phyloP scores from a whole-genome alignment of 345 rosid genomes.

The Melastoma malabathricum region DNA sequence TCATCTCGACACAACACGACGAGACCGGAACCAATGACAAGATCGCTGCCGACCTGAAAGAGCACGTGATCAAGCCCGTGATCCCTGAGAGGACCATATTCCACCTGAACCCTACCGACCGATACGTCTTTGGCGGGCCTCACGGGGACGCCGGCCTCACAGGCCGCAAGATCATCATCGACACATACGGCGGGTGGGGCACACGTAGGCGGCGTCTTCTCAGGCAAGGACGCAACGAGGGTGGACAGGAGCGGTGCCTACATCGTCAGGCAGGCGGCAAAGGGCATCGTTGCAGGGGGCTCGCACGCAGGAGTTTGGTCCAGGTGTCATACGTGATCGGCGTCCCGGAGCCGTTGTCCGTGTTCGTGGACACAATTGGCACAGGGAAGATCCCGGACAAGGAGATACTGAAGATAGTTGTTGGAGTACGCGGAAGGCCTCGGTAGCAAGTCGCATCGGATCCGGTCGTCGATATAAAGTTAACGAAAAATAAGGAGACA shows the following conservation, averaged over 20 bases:
- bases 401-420: slow-evolving; percentile 31
- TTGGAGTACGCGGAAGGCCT: too few species aligned
- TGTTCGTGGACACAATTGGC: slow-evolving; percentile 25
- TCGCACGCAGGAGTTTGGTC: slow-evolving; percentile 30
- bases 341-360: slow-evolving; percentile 30
- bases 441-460: too few species aligned
- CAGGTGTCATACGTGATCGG: slow-evolving; percentile 43
- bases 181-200: slow-evolving; percentile 38
- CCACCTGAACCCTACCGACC: slow-evolving; percentile 32
- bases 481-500: too few species aligned
- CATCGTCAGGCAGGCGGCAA: slow-evolving; percentile 33
- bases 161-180: slow-evolving; percentile 33
- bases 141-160: slow-evolving; percentile 37
- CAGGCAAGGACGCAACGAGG: slow-evolving; percentile 31
- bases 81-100: slow-evolving; percentile 36
- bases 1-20: slow-evolving; percentile 34
- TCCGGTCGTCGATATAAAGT: too few species aligned
- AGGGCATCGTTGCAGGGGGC: slow-evolving; percentile 30
- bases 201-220: slow-evolving; percentile 35
- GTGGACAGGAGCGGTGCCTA: slow-evolving; percentile 37
- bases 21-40: slow-evolving; percentile 32
- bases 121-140: slow-evolving; percentile 32
- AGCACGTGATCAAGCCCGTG: slow-evolving; percentile 32
- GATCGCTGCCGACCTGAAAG: slow-evolving; percentile 29
- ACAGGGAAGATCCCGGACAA: slow-evolving; percentile 30